Evolutionary conservation across 768 basidiomycete genomes (phyloP).

Genomic region (Termitomyces titanicus): DNA sequence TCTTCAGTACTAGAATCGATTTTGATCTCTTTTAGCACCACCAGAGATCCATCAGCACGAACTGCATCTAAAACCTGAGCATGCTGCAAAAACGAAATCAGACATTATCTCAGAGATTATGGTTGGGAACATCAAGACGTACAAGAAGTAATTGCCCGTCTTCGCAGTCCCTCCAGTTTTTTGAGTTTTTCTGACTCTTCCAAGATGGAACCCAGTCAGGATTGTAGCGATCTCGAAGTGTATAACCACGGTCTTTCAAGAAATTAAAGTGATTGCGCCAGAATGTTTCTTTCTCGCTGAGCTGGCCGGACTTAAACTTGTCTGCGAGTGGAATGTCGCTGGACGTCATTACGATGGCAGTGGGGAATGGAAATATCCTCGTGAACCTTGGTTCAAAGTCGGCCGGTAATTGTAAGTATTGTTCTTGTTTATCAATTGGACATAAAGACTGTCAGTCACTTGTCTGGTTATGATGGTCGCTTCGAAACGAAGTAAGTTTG

Average conservation of each 20-base stretch:
- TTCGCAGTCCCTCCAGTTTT: background rate
- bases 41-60: background rate
- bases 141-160: background rate
- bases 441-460: no score
- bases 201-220: conserved; percentile 1
- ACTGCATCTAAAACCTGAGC: background rate
- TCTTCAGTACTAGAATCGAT: background rate
- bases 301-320: background rate
- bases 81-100: background rate
- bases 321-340: background rate
- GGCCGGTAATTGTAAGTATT: background rate
- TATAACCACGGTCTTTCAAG: background rate
- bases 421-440: no score
- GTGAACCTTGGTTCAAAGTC: background rate
- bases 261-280: conserved; percentile 1
- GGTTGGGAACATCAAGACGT: background rate
- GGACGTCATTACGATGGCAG: background rate
- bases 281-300: background rate
- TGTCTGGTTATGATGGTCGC: no score
- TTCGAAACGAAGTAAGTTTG: no score
- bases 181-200: background rate
- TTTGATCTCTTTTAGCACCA: background rate
- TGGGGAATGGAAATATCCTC: background rate
- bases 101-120: background rate
- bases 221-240: background rate